phyloP scores from a whole-genome alignment of 140 eudicot genomes.

The Stevia rebaudiana region DNA sequence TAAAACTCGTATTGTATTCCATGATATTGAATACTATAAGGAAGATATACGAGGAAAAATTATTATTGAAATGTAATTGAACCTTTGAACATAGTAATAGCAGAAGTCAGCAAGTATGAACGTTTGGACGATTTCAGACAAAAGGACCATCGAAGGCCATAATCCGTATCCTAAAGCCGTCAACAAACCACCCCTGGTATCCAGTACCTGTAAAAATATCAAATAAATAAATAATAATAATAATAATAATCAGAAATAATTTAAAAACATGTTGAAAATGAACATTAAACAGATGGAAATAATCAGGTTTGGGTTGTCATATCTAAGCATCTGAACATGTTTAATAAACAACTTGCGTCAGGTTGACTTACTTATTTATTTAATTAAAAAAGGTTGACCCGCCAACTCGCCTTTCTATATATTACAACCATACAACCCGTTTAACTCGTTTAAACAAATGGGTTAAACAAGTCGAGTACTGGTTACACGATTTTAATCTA shows the following conservation, averaged over 20 bases:
- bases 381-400: not conserved
- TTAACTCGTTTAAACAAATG: not conserved
- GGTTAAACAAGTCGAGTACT: not conserved
- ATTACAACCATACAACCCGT: not conserved
- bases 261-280: not conserved
- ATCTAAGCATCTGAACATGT: not conserved
- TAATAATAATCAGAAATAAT: not conserved
- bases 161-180: constrained; percentile 61
- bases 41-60: not conserved
- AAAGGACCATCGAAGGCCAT: constrained; percentile 58
- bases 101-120: constrained; percentile 61
- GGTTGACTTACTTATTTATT: not conserved
- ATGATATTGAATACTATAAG: not conserved
- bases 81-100: constrained; percentile 61
- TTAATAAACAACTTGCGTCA: not conserved
- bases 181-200: constrained; percentile 48
- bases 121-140: constrained; percentile 62
- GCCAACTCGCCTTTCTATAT: not conserved
- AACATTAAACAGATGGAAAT: not conserved
- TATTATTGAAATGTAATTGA: not conserved
- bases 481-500: not conserved
- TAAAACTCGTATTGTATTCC: not conserved
- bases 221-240: not conserved
- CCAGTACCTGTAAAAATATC: constrained; percentile 35
- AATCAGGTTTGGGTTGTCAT: not conserved